Evolutionary conservation across 345 rosid species (phyloP).

Genomic region (Boechera divaricarpa): DNA sequence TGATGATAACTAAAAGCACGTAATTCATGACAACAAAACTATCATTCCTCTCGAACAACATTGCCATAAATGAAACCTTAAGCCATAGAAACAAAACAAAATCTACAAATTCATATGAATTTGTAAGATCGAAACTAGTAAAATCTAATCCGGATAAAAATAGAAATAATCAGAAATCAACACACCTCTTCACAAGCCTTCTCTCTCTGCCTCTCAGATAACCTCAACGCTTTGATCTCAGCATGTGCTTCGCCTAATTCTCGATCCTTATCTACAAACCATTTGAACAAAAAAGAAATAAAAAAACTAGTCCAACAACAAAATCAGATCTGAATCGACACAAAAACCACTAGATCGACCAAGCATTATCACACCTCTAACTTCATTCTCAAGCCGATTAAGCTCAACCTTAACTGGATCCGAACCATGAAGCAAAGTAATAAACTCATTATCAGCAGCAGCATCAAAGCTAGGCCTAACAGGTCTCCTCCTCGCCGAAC

Average conservation of each 20-base stretch:
- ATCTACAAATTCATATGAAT: too few relatives aligned
- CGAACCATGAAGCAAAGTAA: slow-evolving; percentile 89
- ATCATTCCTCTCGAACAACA: neutral
- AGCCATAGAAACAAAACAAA: neutral
- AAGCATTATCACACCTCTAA: slow-evolving; percentile 79
- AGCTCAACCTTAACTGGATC: slow-evolving; percentile 99
- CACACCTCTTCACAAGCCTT: slow-evolving; percentile 99
- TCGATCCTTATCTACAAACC: slow-evolving; percentile 80
- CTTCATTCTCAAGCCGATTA: slow-evolving; percentile 97
- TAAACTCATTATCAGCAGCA: slow-evolving; percentile 75
- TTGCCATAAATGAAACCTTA: neutral
- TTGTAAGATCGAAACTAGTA: too few relatives aligned
- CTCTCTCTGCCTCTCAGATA: slow-evolving; percentile 85
- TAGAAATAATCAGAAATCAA: slow-evolving; percentile 37
- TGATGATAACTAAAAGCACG: neutral
- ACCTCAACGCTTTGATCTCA: slow-evolving; percentile 86
- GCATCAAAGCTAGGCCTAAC: slow-evolving; percentile 93
- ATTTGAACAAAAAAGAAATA: neutral
- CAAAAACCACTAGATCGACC: slow-evolving; percentile 65
- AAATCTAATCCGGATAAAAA: neutral
- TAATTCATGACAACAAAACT: neutral
- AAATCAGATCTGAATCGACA: slow-evolving; percentile 45
- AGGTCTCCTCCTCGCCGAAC: slow-evolving; percentile 67
- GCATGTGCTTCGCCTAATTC: slow-evolving; percentile 90
- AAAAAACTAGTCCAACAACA: neutral